These are phyloP conservation scores for Euptelea pleiosperma DNA, from an alignment of 164 flowering plant genomes.

Conservation along the genomic window DNA sequence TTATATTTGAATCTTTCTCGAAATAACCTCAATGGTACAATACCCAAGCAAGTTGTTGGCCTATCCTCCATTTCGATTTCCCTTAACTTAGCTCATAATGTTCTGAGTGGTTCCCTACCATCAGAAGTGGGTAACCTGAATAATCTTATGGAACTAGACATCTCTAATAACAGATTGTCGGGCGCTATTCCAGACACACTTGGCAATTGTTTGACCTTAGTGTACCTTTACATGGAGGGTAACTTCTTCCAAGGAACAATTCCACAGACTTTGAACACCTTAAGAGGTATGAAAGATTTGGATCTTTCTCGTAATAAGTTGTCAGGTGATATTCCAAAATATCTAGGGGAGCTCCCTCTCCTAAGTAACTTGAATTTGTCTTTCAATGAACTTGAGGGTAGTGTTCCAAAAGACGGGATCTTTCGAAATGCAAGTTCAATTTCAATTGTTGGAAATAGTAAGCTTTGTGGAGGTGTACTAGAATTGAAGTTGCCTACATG, in stretches of 20 bases:
- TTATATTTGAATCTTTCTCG: too few species aligned
- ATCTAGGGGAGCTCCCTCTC: constrained; percentile 2
- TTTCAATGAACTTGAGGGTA: constrained; percentile 13
- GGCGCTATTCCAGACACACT: constrained; percentile 15
- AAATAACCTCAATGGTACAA: too few species aligned
- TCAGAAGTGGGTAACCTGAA: constrained; percentile 9
- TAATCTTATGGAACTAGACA: constrained; percentile 1
- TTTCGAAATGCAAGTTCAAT: constrained; percentile 16
- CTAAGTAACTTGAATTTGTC: constrained; percentile 10
- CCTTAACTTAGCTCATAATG: too few species aligned
- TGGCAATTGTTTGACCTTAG: constrained; percentile 11
- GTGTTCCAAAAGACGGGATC: constrained; percentile 12
- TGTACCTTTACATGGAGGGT: constrained; percentile 5
- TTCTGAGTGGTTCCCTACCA: constrained; percentile 8
- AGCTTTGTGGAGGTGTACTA: constrained; percentile 13
- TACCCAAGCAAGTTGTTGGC: too few species aligned
- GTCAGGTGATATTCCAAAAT: constrained; percentile 16
- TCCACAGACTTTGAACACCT: constrained; percentile 9
- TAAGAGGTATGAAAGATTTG: constrained; percentile 12
- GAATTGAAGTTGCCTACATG: constrained; percentile 5
- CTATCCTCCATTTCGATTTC: too few species aligned
- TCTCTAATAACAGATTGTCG: constrained; percentile 12
- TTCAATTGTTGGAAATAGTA: constrained; percentile 4
- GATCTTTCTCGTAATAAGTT: too few species aligned
- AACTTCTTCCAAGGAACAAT: constrained; percentile 16